These are phyloP conservation scores for Diaporthe caulivora DNA, from an alignment of 2,329 filamentous ascomycete species.

Conservation along the genomic window DNA sequence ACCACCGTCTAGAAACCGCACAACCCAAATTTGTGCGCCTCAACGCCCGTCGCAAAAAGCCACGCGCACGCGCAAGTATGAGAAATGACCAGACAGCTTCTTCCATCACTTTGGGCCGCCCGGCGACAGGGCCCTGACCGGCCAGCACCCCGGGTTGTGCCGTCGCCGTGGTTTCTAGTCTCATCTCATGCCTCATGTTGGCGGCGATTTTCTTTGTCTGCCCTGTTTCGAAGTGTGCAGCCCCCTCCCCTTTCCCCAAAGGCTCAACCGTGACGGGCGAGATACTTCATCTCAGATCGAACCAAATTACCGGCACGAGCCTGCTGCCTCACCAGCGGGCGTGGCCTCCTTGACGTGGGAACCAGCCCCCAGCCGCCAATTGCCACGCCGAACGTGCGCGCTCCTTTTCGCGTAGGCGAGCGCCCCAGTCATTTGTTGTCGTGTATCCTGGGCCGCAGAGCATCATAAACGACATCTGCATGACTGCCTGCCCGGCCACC, in stretches of 20 bases:
- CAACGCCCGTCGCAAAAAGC: not conserved
- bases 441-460: no score
- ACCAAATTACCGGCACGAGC: not conserved
- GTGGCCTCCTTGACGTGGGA: not conserved
- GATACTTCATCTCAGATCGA: not conserved
- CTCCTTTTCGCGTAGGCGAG: not conserved
- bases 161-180: not conserved
- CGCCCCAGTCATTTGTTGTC: no score
- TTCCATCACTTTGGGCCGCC: no score
- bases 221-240: not conserved
- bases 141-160: no score
- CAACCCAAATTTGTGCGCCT: no score
- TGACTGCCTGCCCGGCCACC: no score
- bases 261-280: not conserved
- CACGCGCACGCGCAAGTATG: not conserved
- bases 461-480: no score
- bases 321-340: not conserved
- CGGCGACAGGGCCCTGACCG: no score
- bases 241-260: no score
- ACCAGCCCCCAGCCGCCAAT: not conserved
- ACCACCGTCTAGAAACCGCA: no score
- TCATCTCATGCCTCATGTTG: not conserved
- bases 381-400: not conserved
- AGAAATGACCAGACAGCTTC: conserved; percentile 30
- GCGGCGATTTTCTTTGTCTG: conserved; percentile 28